Conservation (phyloP, 192 early-diverging fungal species). For the Allomyces javanicus region DNA sequence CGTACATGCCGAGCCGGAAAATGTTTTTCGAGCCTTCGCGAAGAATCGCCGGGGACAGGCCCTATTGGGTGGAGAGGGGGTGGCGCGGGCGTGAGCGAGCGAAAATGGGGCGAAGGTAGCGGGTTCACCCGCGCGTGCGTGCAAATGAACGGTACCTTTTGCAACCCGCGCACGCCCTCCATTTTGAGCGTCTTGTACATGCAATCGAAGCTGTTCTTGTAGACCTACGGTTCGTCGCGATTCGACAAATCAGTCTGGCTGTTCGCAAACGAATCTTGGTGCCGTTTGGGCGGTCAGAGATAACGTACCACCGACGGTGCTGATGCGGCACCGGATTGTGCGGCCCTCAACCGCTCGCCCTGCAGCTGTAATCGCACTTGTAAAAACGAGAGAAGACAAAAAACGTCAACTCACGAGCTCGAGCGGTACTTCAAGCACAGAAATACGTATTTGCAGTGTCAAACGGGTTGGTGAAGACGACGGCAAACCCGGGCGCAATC, state of each 20-base stretch:
- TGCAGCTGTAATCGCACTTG: neutral
- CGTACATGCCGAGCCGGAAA: constrained; percentile 50
- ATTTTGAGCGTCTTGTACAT: constrained; percentile 40
- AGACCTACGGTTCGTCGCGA: constrained; percentile 13
- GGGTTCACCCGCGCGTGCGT: no score
- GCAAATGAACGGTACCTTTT: no score
- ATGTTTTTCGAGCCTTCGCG: constrained; percentile 53
- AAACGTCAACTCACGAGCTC: no score
- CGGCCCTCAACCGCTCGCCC: neutral
- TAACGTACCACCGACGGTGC: neutral
- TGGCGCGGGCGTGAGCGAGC: no score
- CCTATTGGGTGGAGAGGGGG: constrained; percentile 3
- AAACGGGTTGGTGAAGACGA: neutral
- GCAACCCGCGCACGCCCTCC: constrained; percentile 45
- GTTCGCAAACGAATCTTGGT: no score
- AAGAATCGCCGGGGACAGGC: constrained; percentile 45
- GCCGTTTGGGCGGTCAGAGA: no score
- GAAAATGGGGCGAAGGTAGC: no score
- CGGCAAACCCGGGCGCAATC: neutral
- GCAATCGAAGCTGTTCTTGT: constrained; percentile 44
- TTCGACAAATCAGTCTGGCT: no score
- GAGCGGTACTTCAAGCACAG: no score
- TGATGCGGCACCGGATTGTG: neutral
- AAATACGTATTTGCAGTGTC: neutral
- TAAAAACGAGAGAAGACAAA: neutral